Evolutionary conservation across 257 asterid genomes (phyloP), one percentile per base, ranked within the genome.

Genomic region (Eucommia ulmoides): DNA sequence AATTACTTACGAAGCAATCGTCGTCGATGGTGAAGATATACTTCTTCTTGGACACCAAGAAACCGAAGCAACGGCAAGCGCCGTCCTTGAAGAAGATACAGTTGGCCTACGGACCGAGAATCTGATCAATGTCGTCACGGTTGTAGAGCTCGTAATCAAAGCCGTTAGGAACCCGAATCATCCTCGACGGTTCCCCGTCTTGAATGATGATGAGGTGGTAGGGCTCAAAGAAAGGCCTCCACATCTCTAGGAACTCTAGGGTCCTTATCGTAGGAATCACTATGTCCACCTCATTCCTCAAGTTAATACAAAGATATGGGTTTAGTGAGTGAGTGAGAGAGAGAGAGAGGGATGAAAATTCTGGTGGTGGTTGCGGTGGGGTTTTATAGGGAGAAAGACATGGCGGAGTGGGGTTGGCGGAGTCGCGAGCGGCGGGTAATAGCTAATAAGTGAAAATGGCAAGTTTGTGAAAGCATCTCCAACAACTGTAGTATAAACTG

Each of bases 21-120:
- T 82, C 93, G 52, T 82, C 88, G 52, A 82, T 82, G 45, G 93
- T 82, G 75, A 53, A 82, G 65, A 82, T 65, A 25, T 82, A 82
- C 73, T 81, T 81, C 82, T 81, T 78, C 75, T 78, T 82, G 48
- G 88, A 82, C 22, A 82, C 61, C 93, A 82, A 74, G 17, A 69
- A 82, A 0, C 93, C 93, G 50, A 82, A 82, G 79, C 93, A 82
- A 7, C 93, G 72, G 52, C 93, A 79, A 54, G 93, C 93, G 3
- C 88, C 79, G 35, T 82, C 93, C 69, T 82, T 82, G 70, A 82
- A 82, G 0, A 88, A 82, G 56, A 82, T 82, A 67, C 93, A 82
- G n/a, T 84, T 78, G 17, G 93, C 80, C 47, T 64, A 73, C 0
- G 80, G 88, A 1, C 88, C 93, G 8, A 82, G 53, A 58, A 82